Base-by-base conservation (phyloP, 169 alveolate genomes). In the Theileria equi region DNA sequence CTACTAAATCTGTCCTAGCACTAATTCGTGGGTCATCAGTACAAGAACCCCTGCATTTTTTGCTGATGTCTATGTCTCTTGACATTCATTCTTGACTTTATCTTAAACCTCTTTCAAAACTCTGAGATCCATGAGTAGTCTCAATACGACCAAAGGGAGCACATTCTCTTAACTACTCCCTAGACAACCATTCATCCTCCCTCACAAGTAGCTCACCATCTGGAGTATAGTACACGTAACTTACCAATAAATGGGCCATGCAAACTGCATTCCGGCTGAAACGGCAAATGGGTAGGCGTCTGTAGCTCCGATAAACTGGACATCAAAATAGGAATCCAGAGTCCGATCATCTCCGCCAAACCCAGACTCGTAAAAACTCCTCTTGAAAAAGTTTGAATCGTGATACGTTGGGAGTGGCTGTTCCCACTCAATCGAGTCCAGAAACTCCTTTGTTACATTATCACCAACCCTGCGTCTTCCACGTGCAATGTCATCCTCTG, bases 171-270 rank as follows among this genome's bases (percentile, higher is more conserved):
- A n/a, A n/a, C n/a, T n/a, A n/a, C n/a, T n/a, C n/a, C n/a, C n/a
- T n/a, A n/a, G n/a, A n/a, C n/a, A n/a, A n/a, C n/a, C n/a, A n/a
- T n/a, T n/a, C n/a, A n/a, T n/a, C n/a, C n/a, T n/a, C n/a, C n/a
- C n/a, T n/a, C n/a, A n/a, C n/a, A n/a, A n/a, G n/a, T n/a, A n/a
- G n/a, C n/a, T n/a, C n/a, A n/a, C n/a, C n/a, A n/a, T n/a, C n/a
- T n/a, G n/a, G n/a, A n/a, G 10, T 7, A 74, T 59, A n/a, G n/a
- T n/a, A n/a, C n/a, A n/a, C n/a, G n/a, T n/a, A n/a, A n/a, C n/a
- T n/a, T 23, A 70, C 89, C 92, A 88, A 60, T 88, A 82, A 6
- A 86, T 68, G 7, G 91, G 89, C 92, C 92, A 88, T n/a, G 89
- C 43, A 61, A 60, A 88, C 41, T 82, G 89, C 89, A 81, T 66